Base-by-base conservation (phyloP, 2,329 filamentous ascomycete genomes). In the Beauveria rudraprayagi region DNA sequence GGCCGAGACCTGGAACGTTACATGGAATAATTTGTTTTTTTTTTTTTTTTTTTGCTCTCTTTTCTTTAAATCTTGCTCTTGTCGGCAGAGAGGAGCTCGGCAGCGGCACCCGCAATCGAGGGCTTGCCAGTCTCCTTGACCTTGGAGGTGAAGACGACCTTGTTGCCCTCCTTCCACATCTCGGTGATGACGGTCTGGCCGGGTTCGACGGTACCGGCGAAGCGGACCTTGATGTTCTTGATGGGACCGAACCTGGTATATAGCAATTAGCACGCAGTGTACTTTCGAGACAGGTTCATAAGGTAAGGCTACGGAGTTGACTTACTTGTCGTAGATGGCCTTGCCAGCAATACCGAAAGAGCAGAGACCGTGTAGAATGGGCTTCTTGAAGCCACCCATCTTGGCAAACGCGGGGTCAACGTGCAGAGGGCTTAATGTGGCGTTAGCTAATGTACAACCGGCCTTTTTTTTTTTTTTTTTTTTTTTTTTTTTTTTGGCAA, bases 301-400 rank as follows among this genome's bases (percentile, higher is more conserved):
- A 46, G 19, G 44, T 4, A 43, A 46, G 19, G 44, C 19, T 3
- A 22, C 22, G 3, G 3, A 19, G n/a, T 30, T 16, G 28, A 43
- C 69, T 37, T 65, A 72, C 65, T 81, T 88, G 76, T 91, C 84
- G 73, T 92, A 89, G 44, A 99, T 86, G 63, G 93, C 92, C 82
- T 96, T 97, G 66, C 88, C 91, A 17, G 90, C 88, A 66, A 97
- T 85, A 67, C 94, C 94, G 70, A 99, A 93, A 72, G 87, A 94
- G 83, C 92, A 96, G 43, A 99, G 85, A n/a, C 94, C 94, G 79
- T 99, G 94, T 59, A 99, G 81, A 72, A 99, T 99, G 14, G 94
- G 94, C 30, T 80, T 85, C 77, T 94, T 89, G 85, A 99, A 99
- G 63, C 94, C 94, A 63, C 93, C 94, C 68, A 96, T 87, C 79